Evolutionary conservation across 2,329 filamentous ascomycete species (phyloP).

Genomic region (Plectosphaerella plurivora): DNA sequence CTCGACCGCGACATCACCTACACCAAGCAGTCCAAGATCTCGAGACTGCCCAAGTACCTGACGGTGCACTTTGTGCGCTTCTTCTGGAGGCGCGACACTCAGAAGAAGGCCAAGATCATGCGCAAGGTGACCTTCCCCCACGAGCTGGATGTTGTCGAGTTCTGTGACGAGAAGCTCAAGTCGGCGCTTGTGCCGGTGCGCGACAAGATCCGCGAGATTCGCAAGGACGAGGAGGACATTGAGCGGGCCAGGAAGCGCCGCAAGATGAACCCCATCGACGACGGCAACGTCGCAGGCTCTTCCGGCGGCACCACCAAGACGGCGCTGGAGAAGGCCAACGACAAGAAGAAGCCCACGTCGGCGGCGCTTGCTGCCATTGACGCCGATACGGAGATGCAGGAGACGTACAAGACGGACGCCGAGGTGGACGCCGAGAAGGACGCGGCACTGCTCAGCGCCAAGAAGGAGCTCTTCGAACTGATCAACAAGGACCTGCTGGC

Average conservation of each 20-base stretch:
- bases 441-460: constrained; percentile 69
- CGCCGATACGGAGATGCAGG: constrained; percentile 67
- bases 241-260: constrained; percentile 89
- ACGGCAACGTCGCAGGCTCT: constrained; percentile 38
- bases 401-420: constrained; percentile 86
- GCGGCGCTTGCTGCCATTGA: constrained; percentile 41
- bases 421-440: constrained; percentile 84
- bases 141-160: constrained; percentile 89
- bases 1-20: constrained; percentile 78
- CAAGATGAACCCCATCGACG: constrained; percentile 57
- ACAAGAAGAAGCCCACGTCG: constrained; percentile 27
- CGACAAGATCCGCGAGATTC: constrained; percentile 90
- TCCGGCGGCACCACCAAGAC: constrained; percentile 40
- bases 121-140: constrained; percentile 95
- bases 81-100: constrained; percentile 92
- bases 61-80: constrained; percentile 97
- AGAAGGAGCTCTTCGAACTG: constrained; percentile 80
- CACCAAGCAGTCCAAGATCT: constrained; percentile 87
- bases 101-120: constrained; percentile 99
- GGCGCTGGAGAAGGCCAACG: constrained; percentile 40
- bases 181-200: constrained; percentile 83
- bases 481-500: constrained; percentile 70
- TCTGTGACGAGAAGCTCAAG: constrained; percentile 87
- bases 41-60: constrained; percentile 88
- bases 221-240: constrained; percentile 92